Evolutionary conservation across 2,329 filamentous ascomycete species (phyloP).

Genomic region (Sporothrix mexicana): DNA sequence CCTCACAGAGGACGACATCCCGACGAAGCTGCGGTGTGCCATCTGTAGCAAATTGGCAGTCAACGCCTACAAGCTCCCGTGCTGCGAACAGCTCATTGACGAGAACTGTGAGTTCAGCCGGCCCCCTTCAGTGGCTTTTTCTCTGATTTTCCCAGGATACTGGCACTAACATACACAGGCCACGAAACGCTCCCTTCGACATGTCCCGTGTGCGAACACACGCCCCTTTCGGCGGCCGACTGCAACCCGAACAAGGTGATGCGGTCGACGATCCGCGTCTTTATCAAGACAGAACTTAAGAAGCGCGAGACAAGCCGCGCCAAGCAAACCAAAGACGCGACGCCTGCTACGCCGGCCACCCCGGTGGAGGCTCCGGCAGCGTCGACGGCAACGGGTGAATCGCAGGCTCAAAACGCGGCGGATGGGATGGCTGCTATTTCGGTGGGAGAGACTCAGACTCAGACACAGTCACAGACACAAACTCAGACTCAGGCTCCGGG

Average conservation of each 20-base stretch:
- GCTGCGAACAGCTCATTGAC: conserved; percentile 95
- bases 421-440: conserved; percentile 30
- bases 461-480: background rate
- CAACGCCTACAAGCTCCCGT: conserved; percentile 89
- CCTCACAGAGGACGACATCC: conserved; percentile 81
- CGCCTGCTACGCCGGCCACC: conserved; percentile 45
- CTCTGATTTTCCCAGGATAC: too few relatives aligned
- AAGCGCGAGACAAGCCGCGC: conserved; percentile 73
- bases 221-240: conserved; percentile 81
- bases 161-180: conserved; percentile 36
- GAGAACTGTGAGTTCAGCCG: conserved; percentile 71
- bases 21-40: conserved; percentile 94
- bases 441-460: conserved; percentile 31
- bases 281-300: conserved; percentile 88
- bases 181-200: conserved; percentile 76
- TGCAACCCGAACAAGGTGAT: conserved; percentile 89
- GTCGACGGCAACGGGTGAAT: background rate
- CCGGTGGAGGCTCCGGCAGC: conserved; percentile 48
- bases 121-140: background rate
- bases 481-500: conserved; percentile 7
- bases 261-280: conserved; percentile 91
- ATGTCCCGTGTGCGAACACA: conserved; percentile 93
- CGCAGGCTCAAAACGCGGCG: conserved; percentile 12
- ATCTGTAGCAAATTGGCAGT: conserved; percentile 90
- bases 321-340: conserved; percentile 53